Conservation (phyloP, 225 moss, liverwort and hornwort species). For the Physcomitrellopsis africana region DNA sequence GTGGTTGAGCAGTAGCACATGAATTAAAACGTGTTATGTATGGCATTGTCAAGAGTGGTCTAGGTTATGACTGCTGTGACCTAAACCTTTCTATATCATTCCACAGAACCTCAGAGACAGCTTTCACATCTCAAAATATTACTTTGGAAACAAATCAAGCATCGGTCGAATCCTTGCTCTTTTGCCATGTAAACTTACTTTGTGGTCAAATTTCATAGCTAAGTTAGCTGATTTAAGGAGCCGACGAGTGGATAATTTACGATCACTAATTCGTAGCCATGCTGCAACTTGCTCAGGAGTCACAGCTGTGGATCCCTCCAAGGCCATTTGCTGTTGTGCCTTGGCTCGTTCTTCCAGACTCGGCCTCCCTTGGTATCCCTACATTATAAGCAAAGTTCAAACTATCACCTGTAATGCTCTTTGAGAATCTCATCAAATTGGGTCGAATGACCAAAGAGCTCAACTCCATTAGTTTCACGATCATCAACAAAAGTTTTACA, state of each 20-base stretch:
- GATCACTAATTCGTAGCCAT: slow-evolving; percentile 84
- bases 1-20: not conserved
- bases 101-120: not conserved
- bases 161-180: slow-evolving; percentile 7
- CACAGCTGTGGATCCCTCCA: slow-evolving; percentile 71
- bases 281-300: slow-evolving; percentile 87
- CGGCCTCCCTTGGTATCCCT: slow-evolving; percentile 90
- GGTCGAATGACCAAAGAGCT: too few relatives aligned
- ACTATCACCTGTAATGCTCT: too few relatives aligned
- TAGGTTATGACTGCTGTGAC: slow-evolving; percentile 7
- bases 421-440: too few relatives aligned
- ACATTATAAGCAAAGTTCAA: slow-evolving; percentile 25
- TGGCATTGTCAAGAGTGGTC: not conserved
- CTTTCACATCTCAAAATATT: not conserved
- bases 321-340: slow-evolving; percentile 60
- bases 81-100: not conserved
- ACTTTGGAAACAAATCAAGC: slow-evolving; percentile 16
- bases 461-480: too few relatives aligned
- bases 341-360: slow-evolving; percentile 84
- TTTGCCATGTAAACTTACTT: slow-evolving; percentile 45
- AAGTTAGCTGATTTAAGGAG: slow-evolving; percentile 74
- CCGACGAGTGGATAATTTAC: slow-evolving; percentile 73
- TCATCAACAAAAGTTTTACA: too few relatives aligned
- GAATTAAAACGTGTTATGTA: not conserved
- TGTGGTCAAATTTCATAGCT: slow-evolving; percentile 79